Base-by-base conservation (phyloP, 305 asterid genomes). In the Fraxinus platypoda region DNA sequence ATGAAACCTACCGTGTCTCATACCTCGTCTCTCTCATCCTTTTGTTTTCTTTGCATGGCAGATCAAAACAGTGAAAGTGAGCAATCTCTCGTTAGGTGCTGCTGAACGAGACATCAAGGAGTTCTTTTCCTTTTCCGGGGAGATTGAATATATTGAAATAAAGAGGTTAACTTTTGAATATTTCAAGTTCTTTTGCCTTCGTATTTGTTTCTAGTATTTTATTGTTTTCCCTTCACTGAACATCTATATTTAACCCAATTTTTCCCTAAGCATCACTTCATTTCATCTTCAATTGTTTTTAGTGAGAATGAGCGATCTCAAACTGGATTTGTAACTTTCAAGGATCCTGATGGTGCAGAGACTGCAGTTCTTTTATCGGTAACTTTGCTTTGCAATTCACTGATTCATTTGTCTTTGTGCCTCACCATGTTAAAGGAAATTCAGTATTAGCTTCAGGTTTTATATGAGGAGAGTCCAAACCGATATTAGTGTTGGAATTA, bases 321-420 rank as follows among this genome's bases (percentile, higher is more conserved):
- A 85, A 82, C 82, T 78, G 96, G 95, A 17, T 92, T 88, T 77
- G 96, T 91, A 85, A 93, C 94, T 57, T 92, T 93, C 87, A 91
- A 90, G 87, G 97, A 93, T 82, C 49, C 87, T 59, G 92, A 91
- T 86, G 93, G 96, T 78, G 96, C 97, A 59, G 96, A 92, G 87
- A 92, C 96, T 74, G 97, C 97, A 17, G 92, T 92, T 77, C 97
- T 93, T 86, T 93, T 93, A 81, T 88, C 97, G 89, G 97, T 93
- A 87, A 68, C 41, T 28, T 30, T 33, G 74, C 81, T 78, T 81
- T 85, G 59, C 52, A 26, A 75, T 78, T 49, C 70, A 78, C 80
- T 64, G 70, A 77, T 11, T 19, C 34, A 15, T 74, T 13, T 26
- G 46, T 68, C 21, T 68, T 68, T 28, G 37, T 68, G 17, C 74